Base-by-base conservation (phyloP, 805 yeast genomes). In the Candida yuanshanica region DNA sequence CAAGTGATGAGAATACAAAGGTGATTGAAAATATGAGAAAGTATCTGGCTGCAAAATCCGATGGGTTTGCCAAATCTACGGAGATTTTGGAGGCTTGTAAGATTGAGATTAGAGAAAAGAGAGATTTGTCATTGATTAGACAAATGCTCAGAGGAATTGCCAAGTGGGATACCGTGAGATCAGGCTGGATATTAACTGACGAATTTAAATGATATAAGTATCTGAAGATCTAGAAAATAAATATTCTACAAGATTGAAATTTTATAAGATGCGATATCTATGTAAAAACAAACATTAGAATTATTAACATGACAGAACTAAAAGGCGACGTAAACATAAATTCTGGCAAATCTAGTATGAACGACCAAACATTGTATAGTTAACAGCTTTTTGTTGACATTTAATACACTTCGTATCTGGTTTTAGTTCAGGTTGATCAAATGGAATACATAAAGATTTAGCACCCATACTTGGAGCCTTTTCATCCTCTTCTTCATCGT, bases 381-480 rank as follows among this genome's bases (percentile, higher is more conserved):
- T 75, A 48, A 77, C 63, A 33, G 99, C 99, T 34, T 68, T 65
- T 54, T 67, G 70, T 48, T 74, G 85, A 76, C 98, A 93, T 58
- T 71, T 83, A 49, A 88, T 82, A 80, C 99, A 95, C 65, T 81
- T 83, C 51, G 88, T 86, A 53, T 83, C 91, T 51, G 64, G 69
- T 63, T 77, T 77, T 65, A 91, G 75, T 56, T 69, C 77, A 45
- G 96, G 96, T 72, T 91, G 98, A 31, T 86, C 84, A 60, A 81
- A 81, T 51, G 99, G 99, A 64, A 90, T 90, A 77, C 99, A 93
- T 66, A 93, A 75, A 17, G 96, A 84, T 74, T 93, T 93, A 52
- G 99, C 99, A 61, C 99, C 99, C 99, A 93, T 93, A 39, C 95
- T 81, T 62, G 99, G 99, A 20, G 99, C 88, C 65, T 86, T 84